Base-by-base conservation (phyloP, 805 yeast genomes). In the Monosporozyma aquatica region DNA sequence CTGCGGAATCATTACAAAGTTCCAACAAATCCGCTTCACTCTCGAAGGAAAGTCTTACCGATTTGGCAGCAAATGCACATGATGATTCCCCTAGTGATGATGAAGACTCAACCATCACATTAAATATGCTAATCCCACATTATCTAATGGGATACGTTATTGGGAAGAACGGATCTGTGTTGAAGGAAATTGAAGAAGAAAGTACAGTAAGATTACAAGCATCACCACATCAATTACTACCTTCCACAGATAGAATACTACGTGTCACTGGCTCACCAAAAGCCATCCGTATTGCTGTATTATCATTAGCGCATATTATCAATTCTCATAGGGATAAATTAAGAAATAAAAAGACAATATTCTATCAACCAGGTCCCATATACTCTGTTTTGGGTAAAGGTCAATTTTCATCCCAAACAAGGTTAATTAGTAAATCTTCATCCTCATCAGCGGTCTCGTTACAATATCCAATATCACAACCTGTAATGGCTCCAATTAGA, bases 241-340 rank as follows among this genome's bases (percentile, higher is more conserved):
- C 73, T 46, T 81, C 90, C 0, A 84, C 87, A 13, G 95, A 87
- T 58, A 70, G 95, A 45, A 68, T 82, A 17, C 65, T 87, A 38
- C 70, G 78, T 20, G 72, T 86, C 6, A 67, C 72, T 5, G 95
- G 95, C 6, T 90, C 83, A 11, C 87, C 87, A 1, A 95, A 86
- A 64, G 87, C 95, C 2, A 75, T 87, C 33, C 94, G 84, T 56
- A 83, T 85, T 51, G 95, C 95, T 8, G 69, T 79, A 0, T 84
- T 80, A 61, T 82, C 80, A 56, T 71, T 83, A 43, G 78, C 83
- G 1, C 82, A 79, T 58, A 80, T 83, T 3, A 69, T 80, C 42
- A 56, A 78, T 40, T 81, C 78, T 48, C 80, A 79, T 54, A 72
- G 74, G 47, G 49, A 41, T 4, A 40, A 38, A 42, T 71, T 75